Evolutionary conservation across 495 filamentous ascomycete species (phyloP).

Genomic region (Aspergillus wentii): DNA sequence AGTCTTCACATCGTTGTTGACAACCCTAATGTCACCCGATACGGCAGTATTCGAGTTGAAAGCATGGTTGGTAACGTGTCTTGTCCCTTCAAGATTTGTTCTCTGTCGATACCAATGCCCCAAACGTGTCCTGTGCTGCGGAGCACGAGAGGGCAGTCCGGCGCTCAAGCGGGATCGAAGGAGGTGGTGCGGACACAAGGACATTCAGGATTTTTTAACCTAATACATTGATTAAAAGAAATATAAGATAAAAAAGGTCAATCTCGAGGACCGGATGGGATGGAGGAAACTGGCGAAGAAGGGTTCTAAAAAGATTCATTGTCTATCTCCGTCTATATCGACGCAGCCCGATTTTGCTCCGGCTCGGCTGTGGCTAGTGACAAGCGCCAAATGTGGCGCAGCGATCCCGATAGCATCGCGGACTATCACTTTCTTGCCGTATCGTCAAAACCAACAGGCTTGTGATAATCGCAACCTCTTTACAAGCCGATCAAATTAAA

Average conservation of each 20-base stretch:
- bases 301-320: not conserved
- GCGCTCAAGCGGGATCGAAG: slow-evolving; percentile 25
- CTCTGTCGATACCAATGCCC: slow-evolving; percentile 19
- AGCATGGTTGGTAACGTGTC: slow-evolving; percentile 13
- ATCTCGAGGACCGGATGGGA: too few species aligned
- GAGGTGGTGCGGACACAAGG: slow-evolving; percentile 24
- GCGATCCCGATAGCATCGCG: not conserved
- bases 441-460: not conserved
- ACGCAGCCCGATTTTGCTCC: not conserved
- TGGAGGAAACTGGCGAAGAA: too few species aligned
- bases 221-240: slow-evolving; percentile 18
- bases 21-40: not conserved
- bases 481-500: too few species aligned
- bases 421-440: not conserved
- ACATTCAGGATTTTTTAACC: slow-evolving; percentile 33
- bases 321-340: not conserved
- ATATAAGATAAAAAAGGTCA: not conserved
- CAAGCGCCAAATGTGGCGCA: not conserved
- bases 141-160: slow-evolving; percentile 20
- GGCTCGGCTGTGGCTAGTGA: not conserved
- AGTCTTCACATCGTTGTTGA: not conserved
- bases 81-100: slow-evolving; percentile 1
- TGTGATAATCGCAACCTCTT: too few species aligned
- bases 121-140: slow-evolving; percentile 17
- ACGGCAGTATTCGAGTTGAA: slow-evolving; percentile 7